phyloP scores from a whole-genome alignment of 1,139 yeast genomes.

The Suhomyces bokatorum region DNA sequence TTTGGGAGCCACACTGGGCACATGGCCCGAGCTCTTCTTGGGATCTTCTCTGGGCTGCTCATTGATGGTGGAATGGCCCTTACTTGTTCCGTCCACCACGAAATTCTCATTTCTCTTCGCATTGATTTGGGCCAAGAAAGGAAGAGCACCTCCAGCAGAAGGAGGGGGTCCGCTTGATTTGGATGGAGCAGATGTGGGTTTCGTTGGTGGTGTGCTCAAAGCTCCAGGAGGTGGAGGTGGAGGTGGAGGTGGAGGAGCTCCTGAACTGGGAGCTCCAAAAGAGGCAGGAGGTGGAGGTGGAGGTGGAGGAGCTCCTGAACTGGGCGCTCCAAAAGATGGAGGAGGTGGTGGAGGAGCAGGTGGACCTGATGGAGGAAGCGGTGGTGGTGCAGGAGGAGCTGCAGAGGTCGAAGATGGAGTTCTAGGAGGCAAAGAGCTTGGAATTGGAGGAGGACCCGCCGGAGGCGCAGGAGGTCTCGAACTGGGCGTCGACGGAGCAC shows the following conservation, averaged over 20 bases:
- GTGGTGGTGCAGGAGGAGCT: constrained; percentile 12
- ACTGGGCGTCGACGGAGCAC: background rate
- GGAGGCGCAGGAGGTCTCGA: constrained; percentile 12
- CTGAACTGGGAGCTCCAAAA: too few species aligned
- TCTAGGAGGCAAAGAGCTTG: constrained; percentile 9
- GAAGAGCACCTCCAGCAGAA: constrained; percentile 32
- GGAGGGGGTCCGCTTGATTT: constrained; percentile 14
- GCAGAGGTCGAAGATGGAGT: constrained; percentile 6
- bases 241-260: too few species aligned
- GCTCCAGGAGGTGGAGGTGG: background rate
- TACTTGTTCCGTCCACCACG: constrained; percentile 35
- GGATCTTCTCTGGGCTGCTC: constrained; percentile 1
- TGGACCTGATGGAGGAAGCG: constrained; percentile 16
- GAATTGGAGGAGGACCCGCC: constrained; percentile 6
- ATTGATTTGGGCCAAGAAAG: constrained; percentile 45
- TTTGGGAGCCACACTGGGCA: constrained; percentile 13
- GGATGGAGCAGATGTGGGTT: background rate
- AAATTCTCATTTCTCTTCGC: constrained; percentile 38
- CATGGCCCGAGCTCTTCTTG: constrained; percentile 11
- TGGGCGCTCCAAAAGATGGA: constrained; percentile 11
- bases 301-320: constrained; percentile 4
- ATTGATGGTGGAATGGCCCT: constrained; percentile 16
- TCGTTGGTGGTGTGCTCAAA: background rate
- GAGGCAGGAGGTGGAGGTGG: constrained; percentile 9
- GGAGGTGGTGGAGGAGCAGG: constrained; percentile 20